Conservation (phyloP, 2,329 filamentous ascomycete genomes). For the Sclerotinia borealis region DNA sequence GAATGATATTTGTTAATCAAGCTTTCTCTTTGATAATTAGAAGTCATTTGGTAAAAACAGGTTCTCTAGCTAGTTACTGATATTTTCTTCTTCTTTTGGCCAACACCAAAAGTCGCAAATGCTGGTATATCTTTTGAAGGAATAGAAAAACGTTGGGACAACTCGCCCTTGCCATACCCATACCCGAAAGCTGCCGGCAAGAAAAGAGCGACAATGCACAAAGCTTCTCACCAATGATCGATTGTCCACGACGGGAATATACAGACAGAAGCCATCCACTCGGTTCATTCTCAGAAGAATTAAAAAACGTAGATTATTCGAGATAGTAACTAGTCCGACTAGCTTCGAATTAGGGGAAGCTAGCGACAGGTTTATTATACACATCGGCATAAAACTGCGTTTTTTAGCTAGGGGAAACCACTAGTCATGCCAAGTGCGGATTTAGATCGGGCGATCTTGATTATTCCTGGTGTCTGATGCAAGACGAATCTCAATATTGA, state of each 20-base stretch:
- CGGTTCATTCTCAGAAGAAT: neutral
- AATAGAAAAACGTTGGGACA: neutral
- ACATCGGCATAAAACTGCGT: no score
- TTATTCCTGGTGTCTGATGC: no score
- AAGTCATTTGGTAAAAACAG: neutral
- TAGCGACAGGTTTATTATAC: neutral
- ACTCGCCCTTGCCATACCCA: neutral
- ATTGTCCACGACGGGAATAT: no score
- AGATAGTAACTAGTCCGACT: no score
- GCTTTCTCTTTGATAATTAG: neutral
- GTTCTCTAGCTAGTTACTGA: neutral
- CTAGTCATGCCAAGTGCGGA: neutral
- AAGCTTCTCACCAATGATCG: neutral
- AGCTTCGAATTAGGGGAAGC: neutral
- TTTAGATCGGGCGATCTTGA: neutral
- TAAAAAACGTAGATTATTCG: neutral
- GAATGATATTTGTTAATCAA: neutral
- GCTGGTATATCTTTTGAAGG: neutral
- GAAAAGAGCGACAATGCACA: no score
- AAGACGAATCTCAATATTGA: neutral
- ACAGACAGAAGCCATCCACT: neutral
- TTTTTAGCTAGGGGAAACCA: neutral
- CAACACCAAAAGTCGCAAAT: neutral
- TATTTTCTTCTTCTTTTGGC: neutral
- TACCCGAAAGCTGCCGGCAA: neutral